These are phyloP conservation scores for Cordyceps cicadae DNA, from an alignment of 2,329 filamentous ascomycete genomes.

Conservation along the genomic window DNA sequence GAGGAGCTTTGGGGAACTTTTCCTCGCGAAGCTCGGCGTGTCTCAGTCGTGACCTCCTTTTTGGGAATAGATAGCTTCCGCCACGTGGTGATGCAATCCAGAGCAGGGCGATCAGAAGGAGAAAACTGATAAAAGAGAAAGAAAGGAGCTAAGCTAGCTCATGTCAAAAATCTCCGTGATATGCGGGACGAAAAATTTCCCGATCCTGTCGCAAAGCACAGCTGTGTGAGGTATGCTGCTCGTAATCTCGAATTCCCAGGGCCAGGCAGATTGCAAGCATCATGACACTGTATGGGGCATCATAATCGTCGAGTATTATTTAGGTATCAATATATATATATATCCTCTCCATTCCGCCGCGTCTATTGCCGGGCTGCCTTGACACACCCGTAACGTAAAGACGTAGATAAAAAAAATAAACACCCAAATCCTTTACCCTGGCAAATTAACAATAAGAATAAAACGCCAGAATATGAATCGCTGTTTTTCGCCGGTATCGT, in stretches of 20 bases:
- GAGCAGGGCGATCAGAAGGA: neutral
- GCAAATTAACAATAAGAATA: neutral
- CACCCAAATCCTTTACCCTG: neutral
- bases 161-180: neutral
- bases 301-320: no score
- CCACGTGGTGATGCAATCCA: constrained; percentile 7
- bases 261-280: no score
- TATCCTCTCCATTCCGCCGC: no score
- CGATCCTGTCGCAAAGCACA: neutral
- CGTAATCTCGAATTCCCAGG: no score
- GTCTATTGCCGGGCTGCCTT: neutral
- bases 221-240: neutral
- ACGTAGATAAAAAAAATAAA: neutral
- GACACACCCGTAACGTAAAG: neutral
- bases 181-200: neutral
- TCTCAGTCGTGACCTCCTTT: neutral
- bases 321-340: no score
- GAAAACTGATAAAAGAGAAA: neutral
- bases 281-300: no score
- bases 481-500: neutral
- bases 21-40: no score
- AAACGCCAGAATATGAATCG: constrained; percentile 6
- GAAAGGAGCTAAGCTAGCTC: neutral
- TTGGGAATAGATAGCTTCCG: neutral
- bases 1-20: no score